Evolutionary conservation across 2,329 filamentous ascomycete genomes (phyloP), one percentile per base, ranked within the genome.

Genomic region (Leptographium lundbergii): DNA sequence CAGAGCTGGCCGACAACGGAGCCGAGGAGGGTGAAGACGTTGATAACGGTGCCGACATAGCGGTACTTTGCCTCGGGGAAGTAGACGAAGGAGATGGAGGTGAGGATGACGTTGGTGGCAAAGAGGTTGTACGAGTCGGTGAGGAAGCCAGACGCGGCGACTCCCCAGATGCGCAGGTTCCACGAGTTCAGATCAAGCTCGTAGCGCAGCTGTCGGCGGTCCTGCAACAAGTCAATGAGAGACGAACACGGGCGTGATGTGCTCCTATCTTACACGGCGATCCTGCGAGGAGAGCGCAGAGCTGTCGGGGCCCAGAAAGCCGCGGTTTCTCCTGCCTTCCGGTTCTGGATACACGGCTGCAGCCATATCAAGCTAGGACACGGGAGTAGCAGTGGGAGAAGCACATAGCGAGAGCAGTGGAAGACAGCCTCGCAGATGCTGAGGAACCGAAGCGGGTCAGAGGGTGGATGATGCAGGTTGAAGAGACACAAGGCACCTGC

Each of bases 91-190:
- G 75, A 74, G 56, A 80, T 71, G 14, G 77, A 78, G 7, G 77
- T 73, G n/a, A 77, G 70, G 56, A 80, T 80, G 57, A 80, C 77
- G 61, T 80, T 80, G 61, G 74, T 79, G 14, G 77, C 77, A 62
- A 80, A 80, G 25, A 80, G 72, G 59, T 80, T 80, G 60, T 80
- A 79, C 75, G 76, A 79, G 63, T 80, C 77, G 36, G 77, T 80
- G 25, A 80, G 69, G 61, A 80, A 80, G 10, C 77, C 77, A 0
- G 77, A 80, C 53, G 77, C 77, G n/a, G 77, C 76, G 34, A 80
- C 77, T 3, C 74, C 77, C 77, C 77, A 80, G 51, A 80, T 79
- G 50, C 77, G 72, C 56, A 80, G 66, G 65, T 80, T 80, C 77
- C 77, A 80, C 1, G 75, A 75, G 65, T 80, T 80, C 22, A 80